A percentile compares a stretch with the other conserved stretches of the same genome.
phyloP scores from a whole-genome alignment of 2,329 filamentous ascomycete genomes.

The Mycosphaerella sp. region DNA sequence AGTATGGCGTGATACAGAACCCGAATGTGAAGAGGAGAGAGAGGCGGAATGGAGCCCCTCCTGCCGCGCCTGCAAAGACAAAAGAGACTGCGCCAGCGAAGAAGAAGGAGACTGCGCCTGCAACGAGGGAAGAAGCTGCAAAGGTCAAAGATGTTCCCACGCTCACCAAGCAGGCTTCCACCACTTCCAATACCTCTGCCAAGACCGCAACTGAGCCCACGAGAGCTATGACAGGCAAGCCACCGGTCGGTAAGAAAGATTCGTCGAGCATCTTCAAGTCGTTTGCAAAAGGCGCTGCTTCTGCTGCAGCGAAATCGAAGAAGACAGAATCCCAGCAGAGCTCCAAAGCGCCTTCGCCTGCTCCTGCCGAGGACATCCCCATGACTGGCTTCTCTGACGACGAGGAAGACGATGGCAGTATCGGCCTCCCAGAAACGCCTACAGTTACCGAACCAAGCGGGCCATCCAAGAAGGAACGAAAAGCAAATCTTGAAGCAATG shows the following conservation, averaged over 20 bases:
- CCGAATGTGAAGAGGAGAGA: constrained; percentile 56
- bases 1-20: constrained; percentile 72
- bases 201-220: constrained; percentile 31
- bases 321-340: constrained; percentile 38
- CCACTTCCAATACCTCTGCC: constrained; percentile 21
- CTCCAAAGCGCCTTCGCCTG: constrained; percentile 34
- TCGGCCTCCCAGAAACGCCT: constrained; percentile 17
- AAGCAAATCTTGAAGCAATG: constrained; percentile 64
- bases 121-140: constrained; percentile 21
- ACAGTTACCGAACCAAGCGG: constrained; percentile 23
- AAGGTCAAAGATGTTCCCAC: constrained; percentile 17
- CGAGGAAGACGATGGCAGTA: constrained; percentile 44
- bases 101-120: constrained; percentile 9
- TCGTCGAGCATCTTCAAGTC: constrained; percentile 67
- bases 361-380: constrained; percentile 30
- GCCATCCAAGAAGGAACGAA: constrained; percentile 53
- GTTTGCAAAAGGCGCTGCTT: constrained; percentile 55
- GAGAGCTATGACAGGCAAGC: constrained; percentile 35
- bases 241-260: constrained; percentile 48
- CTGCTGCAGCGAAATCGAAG: constrained; percentile 38
- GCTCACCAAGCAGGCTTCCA: constrained; percentile 13
- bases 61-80: constrained; percentile 25
- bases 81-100: no score
- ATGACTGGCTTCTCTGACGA: constrained; percentile 43
- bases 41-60: constrained; percentile 35